Evolutionary conservation across 495 filamentous ascomycete genomes (phyloP), one percentile per base, ranked within the genome.

Genomic region (Penicillium crystallinum): DNA sequence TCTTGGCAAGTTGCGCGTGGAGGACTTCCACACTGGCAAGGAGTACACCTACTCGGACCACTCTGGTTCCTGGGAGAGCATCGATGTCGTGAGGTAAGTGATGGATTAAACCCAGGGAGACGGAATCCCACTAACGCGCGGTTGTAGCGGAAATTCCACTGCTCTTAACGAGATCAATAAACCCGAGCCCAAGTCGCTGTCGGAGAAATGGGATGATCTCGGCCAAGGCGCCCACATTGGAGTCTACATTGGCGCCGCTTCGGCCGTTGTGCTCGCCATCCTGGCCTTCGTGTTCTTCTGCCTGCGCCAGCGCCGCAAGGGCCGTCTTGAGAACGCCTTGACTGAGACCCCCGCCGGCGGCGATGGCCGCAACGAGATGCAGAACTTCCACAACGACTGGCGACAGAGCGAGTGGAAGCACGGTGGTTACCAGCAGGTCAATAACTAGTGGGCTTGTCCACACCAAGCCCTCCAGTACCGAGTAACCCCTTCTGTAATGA

Each of bases 271-370:
- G 17, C 65, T 77, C n/a, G 53, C 77, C 9, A 49, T 82, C 25
- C 68, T 69, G 21, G 67, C 70, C 15, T 71, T 81, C 46, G 45
- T 73, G 8, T 73, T 86, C 56, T 84, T 80, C 69, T 88, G 81
- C 69, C 65, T 90, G 63, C 77, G 75, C 38, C 86, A 90, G 63
- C 78, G 88, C 43, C 76, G 81, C 37, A 73, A 75, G 34, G 89
- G 89, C 25, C 76, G 80, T 53, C 72, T 72, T 22, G 87, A 91
- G 61, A 77, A 80, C 23, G 77, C 76, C 43, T 55, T 81, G 4
- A 77, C 77, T 18, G 76, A 83, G 46, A 73, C 78, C 48, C 72
- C 74, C 38, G 77, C 71, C 51, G 70, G 80, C 51, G 70, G 80
- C 59, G 73, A 74, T 40, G 83, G 88, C 54, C 81, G 81, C 6